Evolutionary conservation across 352 stramenopile species (phyloP), one percentile per base, ranked within the genome.

Genomic region (Lagenidium sp.): DNA sequence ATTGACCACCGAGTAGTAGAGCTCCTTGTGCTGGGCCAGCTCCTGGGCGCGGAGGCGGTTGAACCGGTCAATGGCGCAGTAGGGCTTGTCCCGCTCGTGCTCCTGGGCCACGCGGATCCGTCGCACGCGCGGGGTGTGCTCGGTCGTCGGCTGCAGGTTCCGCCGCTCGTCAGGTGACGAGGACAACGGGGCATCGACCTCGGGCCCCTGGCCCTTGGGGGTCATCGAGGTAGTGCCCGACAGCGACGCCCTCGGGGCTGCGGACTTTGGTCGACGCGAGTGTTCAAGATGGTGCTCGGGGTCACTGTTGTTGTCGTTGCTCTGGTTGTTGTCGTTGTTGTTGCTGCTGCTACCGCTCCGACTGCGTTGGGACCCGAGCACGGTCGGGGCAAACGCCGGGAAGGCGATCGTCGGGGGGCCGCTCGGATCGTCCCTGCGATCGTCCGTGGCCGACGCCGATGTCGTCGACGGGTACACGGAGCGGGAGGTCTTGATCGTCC

Each of bases 1-100:
- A 41, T 91, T 91, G 35, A 88, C 63, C 29, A 91, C 62, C 29
- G 79, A 91, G 41, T 88, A 91, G 44, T 82, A 91, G 16, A 37
- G 20, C 4, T 62, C 52, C 24, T 65, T 56, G 37, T 62, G 47
- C 24, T 64, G 40, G 23, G 41, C 31, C 21, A 50, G 46, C 22
- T 74, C 47, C 0, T 47, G 36, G n/a, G 66, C 56, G 3, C 50
- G 42, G 29, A 83, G 54, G 38, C 62, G 78, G 43, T 58, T 55
- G 60, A 85, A 87, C 36, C 63, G 66, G 28, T 67, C 44, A 36
- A 73, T 61, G 7, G 72, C 74, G 32, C 78, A 90, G 45, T 87
- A 90, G 11, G 74, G 78, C 42, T 69, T 84, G 24, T 85, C 68
- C 13, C 65, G 39, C 32, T 82, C 66, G 34, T 85, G 73, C 29